These are phyloP conservation scores for Medicago lupulina DNA, from an alignment of 306 rosid genomes.

Conservation along the genomic window DNA sequence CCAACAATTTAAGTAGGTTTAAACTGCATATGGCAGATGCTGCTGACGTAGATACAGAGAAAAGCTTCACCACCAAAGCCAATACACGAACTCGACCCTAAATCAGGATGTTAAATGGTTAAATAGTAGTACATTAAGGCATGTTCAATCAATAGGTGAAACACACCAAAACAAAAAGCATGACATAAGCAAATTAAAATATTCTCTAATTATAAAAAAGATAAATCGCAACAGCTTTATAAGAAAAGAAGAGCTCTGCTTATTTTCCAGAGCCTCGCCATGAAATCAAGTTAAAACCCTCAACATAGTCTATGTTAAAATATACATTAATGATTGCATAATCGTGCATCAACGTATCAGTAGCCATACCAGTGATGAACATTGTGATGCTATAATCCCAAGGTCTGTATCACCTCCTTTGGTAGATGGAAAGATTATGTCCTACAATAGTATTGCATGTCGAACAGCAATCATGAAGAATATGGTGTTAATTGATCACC, in stretches of 20 bases:
- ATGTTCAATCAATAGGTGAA: constrained; percentile 25
- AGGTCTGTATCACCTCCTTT: constrained; percentile 69
- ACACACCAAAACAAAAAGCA: not conserved
- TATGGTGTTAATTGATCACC: constrained; percentile 19
- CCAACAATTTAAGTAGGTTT: constrained; percentile 71
- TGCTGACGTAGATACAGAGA: constrained; percentile 73
- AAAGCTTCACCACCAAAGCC: constrained; percentile 89
- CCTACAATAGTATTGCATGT: constrained; percentile 54
- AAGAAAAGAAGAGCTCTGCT: not conserved
- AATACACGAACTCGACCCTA: constrained; percentile 92
- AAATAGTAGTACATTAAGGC: constrained; percentile 30
- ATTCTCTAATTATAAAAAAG: not conserved
- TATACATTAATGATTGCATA: constrained; percentile 28
- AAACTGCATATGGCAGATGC: constrained; percentile 68
- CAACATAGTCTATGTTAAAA: constrained; percentile 27
- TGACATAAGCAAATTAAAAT: not conserved
- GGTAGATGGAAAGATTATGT: constrained; percentile 68
- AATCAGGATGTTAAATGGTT: constrained; percentile 33
- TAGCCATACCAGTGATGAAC: constrained; percentile 83
- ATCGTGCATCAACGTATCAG: constrained; percentile 20
- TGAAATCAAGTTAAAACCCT: constrained; percentile 27
- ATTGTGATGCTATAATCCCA: constrained; percentile 56
- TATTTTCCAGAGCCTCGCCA: constrained; percentile 12
- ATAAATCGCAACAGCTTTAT: not conserved
- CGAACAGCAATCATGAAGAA: constrained; percentile 27